Evolutionary conservation across 2,329 filamentous ascomycete species (phyloP), one percentile per base, ranked within the genome.

Genomic region (Epichloe scottii): DNA sequence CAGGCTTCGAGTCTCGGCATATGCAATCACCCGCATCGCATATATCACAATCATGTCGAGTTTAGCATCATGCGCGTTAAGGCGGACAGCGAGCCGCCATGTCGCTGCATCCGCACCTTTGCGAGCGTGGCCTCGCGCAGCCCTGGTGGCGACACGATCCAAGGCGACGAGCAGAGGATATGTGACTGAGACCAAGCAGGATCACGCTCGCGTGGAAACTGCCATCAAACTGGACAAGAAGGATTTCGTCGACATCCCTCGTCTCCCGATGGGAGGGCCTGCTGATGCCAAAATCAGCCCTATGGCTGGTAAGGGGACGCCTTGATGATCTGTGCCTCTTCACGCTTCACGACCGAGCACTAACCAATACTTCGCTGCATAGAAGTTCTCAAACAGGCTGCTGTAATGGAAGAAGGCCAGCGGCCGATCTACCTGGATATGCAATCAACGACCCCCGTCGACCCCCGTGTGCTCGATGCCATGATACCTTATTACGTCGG

Each of bases 381-480:
- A 78, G 86, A 87, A 57, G 84, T 96, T 44, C 74, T 98, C 55
- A 94, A 93, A 73, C 85, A 95, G 67, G 91, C 90, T 8, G 89
- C 89, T 12, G 76, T 95, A 56, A 87, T 97, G 84, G 90, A 95
- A 59, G 84, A 95, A 68, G 93, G 93, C 53, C 84, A 87, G 55
- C 78, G 93, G 53, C 93, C 93, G 39, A 97, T 98, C 64, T 98
- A 98, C 63, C 84, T 98, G 50, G 93, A 98, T 65, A 95, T 95
- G 85, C 93, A 98, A 71, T 89, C 93, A 37, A 98, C 93, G 1
- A 98, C 93, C 0, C 93, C 93, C 17, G 82, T 93, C 53, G 93
- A 98, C 61, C 93, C 93, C 23, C 82, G 93, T 57, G 93, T 98
- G 34, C 78, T 98, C 44, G 93, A 98, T 68, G 86, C 89, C 51